Percentiles rank a stretch among this genome's conserved stretches.
These are phyloP conservation scores for Platanthera guangdongensis DNA, from an alignment of 106 monocot genomes.

Conservation along the genomic window DNA sequence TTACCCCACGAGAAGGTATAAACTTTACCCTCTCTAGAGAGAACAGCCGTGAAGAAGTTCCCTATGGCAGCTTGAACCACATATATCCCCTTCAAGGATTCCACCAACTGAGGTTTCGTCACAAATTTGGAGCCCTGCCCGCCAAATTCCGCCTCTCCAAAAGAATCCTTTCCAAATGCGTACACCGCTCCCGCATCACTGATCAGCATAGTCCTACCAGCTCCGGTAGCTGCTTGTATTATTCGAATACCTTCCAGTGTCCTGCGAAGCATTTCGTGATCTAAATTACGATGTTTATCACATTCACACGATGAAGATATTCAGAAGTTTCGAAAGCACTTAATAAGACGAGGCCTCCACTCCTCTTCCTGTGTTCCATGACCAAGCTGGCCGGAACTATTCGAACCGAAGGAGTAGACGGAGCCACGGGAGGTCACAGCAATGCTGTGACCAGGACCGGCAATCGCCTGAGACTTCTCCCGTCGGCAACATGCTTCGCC, in stretches of 20 bases:
- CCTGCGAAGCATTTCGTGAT: conserved; percentile 41
- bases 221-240: conserved; percentile 89
- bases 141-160: conserved; percentile 81
- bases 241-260: conserved; percentile 86
- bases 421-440: conserved; percentile 66
- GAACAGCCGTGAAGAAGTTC: conserved; percentile 93
- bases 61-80: conserved; percentile 93
- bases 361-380: conserved; percentile 89
- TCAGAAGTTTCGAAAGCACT: conserved; percentile 40
- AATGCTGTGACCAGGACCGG: conserved; percentile 93
- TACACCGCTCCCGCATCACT: conserved; percentile 84
- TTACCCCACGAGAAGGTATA: conserved; percentile 97
- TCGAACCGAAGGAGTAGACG: conserved; percentile 90
- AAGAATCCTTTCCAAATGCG: conserved; percentile 89
- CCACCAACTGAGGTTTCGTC: conserved; percentile 58
- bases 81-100: conserved; percentile 75
- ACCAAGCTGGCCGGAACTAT: conserved; percentile 90
- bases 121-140: conserved; percentile 58
- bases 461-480: conserved; percentile 88
- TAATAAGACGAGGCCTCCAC: conserved; percentile 80
- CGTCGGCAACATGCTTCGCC: conserved; percentile 76
- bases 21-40: conserved; percentile 84
- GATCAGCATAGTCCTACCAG: conserved; percentile 91
- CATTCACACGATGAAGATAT: conserved; percentile 8
- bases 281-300: conserved; percentile 13